Percentiles rank a stretch among this genome's conserved stretches.
phyloP scores from a whole-genome alignment of 1,284 basidiomycete genomes.

The Mrakiaceae sp. region DNA sequence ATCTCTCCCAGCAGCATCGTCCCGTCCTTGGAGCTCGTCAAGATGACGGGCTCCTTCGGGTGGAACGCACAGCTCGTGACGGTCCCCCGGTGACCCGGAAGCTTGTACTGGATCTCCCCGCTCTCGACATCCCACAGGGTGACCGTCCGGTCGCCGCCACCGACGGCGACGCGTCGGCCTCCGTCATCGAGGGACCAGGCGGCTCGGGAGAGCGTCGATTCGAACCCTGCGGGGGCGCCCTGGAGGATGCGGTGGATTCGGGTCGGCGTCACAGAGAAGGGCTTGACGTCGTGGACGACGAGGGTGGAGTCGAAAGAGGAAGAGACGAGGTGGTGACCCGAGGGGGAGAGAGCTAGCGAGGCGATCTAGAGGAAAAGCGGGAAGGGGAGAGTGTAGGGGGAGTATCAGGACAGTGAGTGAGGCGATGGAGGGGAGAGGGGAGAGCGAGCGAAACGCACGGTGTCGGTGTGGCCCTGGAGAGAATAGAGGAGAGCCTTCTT shows the following conservation, averaged over 20 bases:
- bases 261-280: slow-evolving; percentile 70
- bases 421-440: slow-evolving; percentile 59
- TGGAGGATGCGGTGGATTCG: slow-evolving; percentile 63
- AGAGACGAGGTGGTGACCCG: slow-evolving; percentile 70
- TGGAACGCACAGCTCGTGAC: slow-evolving; percentile 14
- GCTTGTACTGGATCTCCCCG: slow-evolving; percentile 68
- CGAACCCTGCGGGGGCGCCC: slow-evolving; percentile 82
- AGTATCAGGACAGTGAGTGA: slow-evolving; percentile 70
- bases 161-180: slow-evolving; percentile 36
- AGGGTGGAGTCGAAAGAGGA: slow-evolving; percentile 77
- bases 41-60: slow-evolving; percentile 79
- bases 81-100: slow-evolving; percentile 15
- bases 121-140: slow-evolving; percentile 90
- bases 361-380: slow-evolving; percentile 37
- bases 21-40: slow-evolving; percentile 77
- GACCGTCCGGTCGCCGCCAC: slow-evolving; percentile 46
- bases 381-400: neutral
- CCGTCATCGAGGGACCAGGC: slow-evolving; percentile 48
- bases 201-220: slow-evolving; percentile 63
- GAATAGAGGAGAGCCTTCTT: slow-evolving; percentile 65
- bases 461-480: slow-evolving; percentile 72
- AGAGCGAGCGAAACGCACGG: slow-evolving; percentile 39
- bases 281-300: slow-evolving; percentile 78
- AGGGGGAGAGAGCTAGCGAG: slow-evolving; percentile 76
- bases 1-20: slow-evolving; percentile 84